phyloP scores from a whole-genome alignment of 1,284 basidiomycete species.

The Microbotryomycetes sp. region DNA sequence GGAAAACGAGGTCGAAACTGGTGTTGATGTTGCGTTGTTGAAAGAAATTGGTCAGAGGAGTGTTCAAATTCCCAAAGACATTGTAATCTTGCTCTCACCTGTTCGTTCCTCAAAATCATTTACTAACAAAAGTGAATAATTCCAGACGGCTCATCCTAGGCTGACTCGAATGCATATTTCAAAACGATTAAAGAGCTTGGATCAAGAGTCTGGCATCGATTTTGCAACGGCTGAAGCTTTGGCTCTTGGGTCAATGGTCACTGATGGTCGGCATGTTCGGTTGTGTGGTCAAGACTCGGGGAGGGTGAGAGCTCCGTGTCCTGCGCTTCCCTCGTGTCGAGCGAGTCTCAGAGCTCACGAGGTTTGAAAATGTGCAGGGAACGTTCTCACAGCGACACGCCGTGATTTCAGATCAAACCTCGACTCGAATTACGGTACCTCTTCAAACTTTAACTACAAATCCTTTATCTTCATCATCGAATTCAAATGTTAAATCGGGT shows the following conservation, averaged over 20 bases:
- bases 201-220: conserved; percentile 64
- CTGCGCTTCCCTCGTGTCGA: not conserved
- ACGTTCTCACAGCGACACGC: conserved; percentile 88
- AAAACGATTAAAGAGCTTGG: conserved; percentile 62
- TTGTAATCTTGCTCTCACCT: conserved; percentile 49
- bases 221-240: conserved; percentile 85
- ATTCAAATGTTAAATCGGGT: conserved; percentile 35
- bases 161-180: conserved; percentile 67
- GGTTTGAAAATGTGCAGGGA: conserved; percentile 44
- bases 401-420: conserved; percentile 74
- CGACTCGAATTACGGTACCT: conserved; percentile 18
- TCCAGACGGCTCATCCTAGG: conserved; percentile 68
- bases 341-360: not conserved
- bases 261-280: conserved; percentile 68
- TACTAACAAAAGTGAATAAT: not conserved
- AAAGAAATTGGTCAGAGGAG: conserved; percentile 60
- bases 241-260: conserved; percentile 75
- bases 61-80: conserved; percentile 62
- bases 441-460: conserved; percentile 15
- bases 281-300: conserved; percentile 88
- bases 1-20: conserved; percentile 58
- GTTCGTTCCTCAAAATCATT: not conserved
- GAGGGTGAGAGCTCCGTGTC: conserved; percentile 39
- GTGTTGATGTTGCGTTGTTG: conserved; percentile 53
- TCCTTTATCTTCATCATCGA: not conserved